Conservation (phyloP, 495 filamentous ascomycete species). For the Sordaria brevicollis region DNA sequence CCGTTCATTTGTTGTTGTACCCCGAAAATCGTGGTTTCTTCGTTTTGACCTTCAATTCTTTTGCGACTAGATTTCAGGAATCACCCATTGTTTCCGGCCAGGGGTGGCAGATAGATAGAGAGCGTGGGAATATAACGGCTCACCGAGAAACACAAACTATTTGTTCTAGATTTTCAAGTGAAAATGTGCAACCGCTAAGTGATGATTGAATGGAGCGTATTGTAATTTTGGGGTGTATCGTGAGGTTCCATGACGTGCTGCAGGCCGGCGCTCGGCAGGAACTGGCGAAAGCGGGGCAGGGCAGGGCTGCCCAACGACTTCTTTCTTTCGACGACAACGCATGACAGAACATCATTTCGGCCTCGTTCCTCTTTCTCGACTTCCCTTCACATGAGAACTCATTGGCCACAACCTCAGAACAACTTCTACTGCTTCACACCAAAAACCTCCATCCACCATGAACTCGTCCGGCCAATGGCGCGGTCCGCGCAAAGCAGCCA, state of each 20-base stretch:
- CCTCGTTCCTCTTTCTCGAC: neutral
- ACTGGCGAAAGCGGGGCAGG: neutral
- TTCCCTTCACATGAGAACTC: neutral
- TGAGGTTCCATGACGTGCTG: neutral
- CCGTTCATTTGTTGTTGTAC: neutral
- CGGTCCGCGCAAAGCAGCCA: constrained; percentile 18
- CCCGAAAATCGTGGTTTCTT: neutral
- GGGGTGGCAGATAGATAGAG: neutral
- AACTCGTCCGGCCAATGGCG: constrained; percentile 10
- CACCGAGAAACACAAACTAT: neutral
- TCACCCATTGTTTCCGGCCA: neutral
- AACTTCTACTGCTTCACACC: neutral
- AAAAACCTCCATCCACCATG: neutral
- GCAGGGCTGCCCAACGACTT: too few relatives aligned
- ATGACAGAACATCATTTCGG: neutral
- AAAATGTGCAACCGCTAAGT: neutral
- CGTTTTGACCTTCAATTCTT: neutral
- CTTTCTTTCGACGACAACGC: neutral
- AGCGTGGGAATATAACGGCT: neutral
- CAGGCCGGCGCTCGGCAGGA: neutral
- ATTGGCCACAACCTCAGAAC: neutral
- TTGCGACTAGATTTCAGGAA: neutral
- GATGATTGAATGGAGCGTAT: neutral
- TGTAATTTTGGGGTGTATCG: neutral
- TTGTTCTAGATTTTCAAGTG: neutral